Base-by-base conservation (phyloP, 164 flowering plant genomes). In the Aristolochia californica region DNA sequence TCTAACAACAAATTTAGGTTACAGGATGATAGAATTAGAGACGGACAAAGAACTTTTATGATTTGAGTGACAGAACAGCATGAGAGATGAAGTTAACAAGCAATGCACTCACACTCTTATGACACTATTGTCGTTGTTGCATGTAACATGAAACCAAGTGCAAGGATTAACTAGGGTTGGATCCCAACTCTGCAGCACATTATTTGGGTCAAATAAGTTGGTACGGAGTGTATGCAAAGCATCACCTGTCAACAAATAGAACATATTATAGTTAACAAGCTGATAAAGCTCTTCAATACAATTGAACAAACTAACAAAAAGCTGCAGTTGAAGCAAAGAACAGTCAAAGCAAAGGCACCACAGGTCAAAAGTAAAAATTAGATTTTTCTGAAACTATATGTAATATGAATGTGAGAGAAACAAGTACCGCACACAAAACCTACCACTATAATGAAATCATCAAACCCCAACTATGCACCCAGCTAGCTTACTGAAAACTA, bases 121-220 rank as follows among this genome's bases (percentile, higher is more conserved):
- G 59, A 88, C 97, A 74, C 94, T 88, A 63, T 87, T 88, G 48
- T 91, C 97, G 57, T 74, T 83, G 78, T 85, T 87, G 71, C 97
- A 88, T 45, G 94, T 88, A 43, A 91, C 94, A 74, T 91, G 97
- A 68, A 85, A 85, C 97, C 97, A 88, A 34, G 96, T 88, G 69
- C 97, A 91, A 5, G 97, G 97, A 55, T 85, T 91, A 48, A 88
- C 96, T 48, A 91, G 87, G 7, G 94, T 88, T 30, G 95, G 94
- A 74, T 91, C 96, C 97, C 97, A 91, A 72, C 94, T 88, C 69
- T 91, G 94, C 26, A 91, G 71, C 43, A 88, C 91, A 75, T 83
- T 84, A 65, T 80, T 85, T 27, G 97, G 97, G 75, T 91, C 95
- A n/a, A 57, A 17, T 56, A 91, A 75, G 70, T 76, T 91, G 59